These are phyloP conservation scores for Geranium rotundifolium DNA, from an alignment of 345 rosid genomes.

Conservation along the genomic window DNA sequence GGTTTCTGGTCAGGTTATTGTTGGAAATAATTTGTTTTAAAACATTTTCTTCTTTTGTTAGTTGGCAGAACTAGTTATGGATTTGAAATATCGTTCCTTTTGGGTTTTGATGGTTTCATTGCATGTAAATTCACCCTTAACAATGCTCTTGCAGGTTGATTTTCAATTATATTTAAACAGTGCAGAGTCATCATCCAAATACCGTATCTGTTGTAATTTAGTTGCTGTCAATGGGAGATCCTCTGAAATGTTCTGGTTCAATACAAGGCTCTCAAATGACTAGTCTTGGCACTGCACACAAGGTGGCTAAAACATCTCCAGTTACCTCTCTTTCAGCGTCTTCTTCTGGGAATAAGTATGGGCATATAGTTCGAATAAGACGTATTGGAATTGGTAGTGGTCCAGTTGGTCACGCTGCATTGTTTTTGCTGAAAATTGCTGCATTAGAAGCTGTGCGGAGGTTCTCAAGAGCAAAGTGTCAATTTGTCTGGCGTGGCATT, in stretches of 20 bases:
- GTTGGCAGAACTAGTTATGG: not conserved
- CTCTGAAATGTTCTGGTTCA: slow-evolving; percentile 12
- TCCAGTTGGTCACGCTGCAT: slow-evolving; percentile 31
- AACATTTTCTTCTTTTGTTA: too few relatives aligned
- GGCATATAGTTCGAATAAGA: slow-evolving; percentile 28
- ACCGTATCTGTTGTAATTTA: not conserved
- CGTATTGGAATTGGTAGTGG: slow-evolving; percentile 18
- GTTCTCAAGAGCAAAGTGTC: slow-evolving; percentile 69
- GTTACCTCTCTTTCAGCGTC: slow-evolving; percentile 28
- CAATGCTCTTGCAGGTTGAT: not conserved
- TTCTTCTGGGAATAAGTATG: slow-evolving; percentile 24
- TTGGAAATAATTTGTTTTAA: too few relatives aligned
- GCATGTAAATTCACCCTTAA: not conserved
- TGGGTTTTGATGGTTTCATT: not conserved
- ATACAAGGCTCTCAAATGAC: slow-evolving; percentile 23
- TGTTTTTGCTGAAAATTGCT: slow-evolving; percentile 70
- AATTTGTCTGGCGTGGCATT: slow-evolving; percentile 57
- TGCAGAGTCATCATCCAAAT: too few relatives aligned
- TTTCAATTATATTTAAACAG: not conserved
- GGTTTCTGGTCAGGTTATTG: too few relatives aligned
- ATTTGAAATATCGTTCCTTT: too few relatives aligned
- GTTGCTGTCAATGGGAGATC: slow-evolving; percentile 41
- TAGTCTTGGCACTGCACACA: slow-evolving; percentile 8
- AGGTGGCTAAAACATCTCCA: too few relatives aligned
- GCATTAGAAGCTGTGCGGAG: slow-evolving; percentile 71